Base-by-base conservation (phyloP, 257 asterid species). In the Solanum peruvianum region DNA sequence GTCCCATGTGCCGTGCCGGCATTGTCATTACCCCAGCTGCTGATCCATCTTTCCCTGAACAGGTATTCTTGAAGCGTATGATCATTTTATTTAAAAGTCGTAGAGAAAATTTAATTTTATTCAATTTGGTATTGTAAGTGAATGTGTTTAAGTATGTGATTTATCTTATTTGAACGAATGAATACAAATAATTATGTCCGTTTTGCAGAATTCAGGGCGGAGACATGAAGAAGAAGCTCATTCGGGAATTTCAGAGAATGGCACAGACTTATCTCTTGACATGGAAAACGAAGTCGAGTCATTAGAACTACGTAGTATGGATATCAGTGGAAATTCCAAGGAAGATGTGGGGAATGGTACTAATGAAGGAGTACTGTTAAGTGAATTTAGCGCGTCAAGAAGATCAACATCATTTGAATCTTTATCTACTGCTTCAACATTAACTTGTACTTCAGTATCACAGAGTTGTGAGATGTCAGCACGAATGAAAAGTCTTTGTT, bases 1-100 rank as follows among this genome's bases (percentile, higher is more conserved):
- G 98, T 89, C 99, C 99, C 56, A 39, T 92, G 87, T 96, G 99
- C 56, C 93, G 99, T 56, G 96, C 99, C 42, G 92, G 91, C 16
- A 87, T 95, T 47, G 93, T 91, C 62, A 52, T 27, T 64, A 66
- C 21, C 84, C 5, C 88, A 2, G 72, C 89, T 1, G 47, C 13
- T 6, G 0, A n/a, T 23, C 56, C 86, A 2, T 39, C 90, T 7
- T 66, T 49, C 9, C 85, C 20, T 15, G 89, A 82, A 29, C 90
- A 77, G 42, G 56, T 80, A 80, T 77, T 45, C 9, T 25, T 77
- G 1, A 76, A n/a, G 13, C 2, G 7, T n/a, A 33, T 42, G 21
- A 1, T 4, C 21, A 76, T 23, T 41, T 42, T 16, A 42, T 76
- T 25, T 23, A 76, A n/a, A 23, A 71, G 39, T 9, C 1, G 13